A percentile compares a stretch with the other conserved stretches of the same genome.
Conservation (phyloP, 257 asterid genomes). For the Solanum infundibuliforme region DNA sequence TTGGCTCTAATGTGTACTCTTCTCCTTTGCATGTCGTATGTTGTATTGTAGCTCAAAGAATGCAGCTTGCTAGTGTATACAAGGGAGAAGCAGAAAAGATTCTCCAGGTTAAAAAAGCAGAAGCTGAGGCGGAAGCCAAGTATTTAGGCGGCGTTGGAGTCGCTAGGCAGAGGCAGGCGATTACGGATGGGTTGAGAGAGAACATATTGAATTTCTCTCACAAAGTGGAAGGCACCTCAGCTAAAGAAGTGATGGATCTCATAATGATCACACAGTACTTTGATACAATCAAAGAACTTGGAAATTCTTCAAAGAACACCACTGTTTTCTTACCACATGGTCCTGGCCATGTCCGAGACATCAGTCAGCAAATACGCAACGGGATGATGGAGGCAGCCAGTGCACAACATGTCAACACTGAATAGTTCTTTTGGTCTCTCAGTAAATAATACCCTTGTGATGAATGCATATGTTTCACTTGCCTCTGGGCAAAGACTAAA, state of each 20-base stretch:
- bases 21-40: background rate
- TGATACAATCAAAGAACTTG: conserved; percentile 92
- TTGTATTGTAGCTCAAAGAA: conserved; percentile 68
- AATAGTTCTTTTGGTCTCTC: background rate
- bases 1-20: background rate
- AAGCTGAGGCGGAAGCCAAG: conserved; percentile 93
- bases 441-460: background rate
- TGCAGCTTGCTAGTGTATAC: conserved; percentile 94
- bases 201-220: conserved; percentile 84
- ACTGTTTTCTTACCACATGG: conserved; percentile 91
- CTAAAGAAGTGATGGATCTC: conserved; percentile 96
- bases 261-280: conserved; percentile 92
- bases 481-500: background rate
- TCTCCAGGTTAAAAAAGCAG: conserved; percentile 81
- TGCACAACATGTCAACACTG: conserved; percentile 27
- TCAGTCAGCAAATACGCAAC: conserved; percentile 78
- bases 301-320: conserved; percentile 75
- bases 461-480: background rate
- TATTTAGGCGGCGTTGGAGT: conserved; percentile 97
- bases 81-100: conserved; percentile 95
- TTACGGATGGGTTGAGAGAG: conserved; percentile 86
- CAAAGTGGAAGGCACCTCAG: conserved; percentile 78
- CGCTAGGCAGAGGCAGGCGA: conserved; percentile 94
- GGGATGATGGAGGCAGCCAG: conserved; percentile 88
- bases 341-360: conserved; percentile 92